Evolutionary conservation across 2,329 filamentous ascomycete genomes (phyloP).

Genomic region (Microdochium nivale): DNA sequence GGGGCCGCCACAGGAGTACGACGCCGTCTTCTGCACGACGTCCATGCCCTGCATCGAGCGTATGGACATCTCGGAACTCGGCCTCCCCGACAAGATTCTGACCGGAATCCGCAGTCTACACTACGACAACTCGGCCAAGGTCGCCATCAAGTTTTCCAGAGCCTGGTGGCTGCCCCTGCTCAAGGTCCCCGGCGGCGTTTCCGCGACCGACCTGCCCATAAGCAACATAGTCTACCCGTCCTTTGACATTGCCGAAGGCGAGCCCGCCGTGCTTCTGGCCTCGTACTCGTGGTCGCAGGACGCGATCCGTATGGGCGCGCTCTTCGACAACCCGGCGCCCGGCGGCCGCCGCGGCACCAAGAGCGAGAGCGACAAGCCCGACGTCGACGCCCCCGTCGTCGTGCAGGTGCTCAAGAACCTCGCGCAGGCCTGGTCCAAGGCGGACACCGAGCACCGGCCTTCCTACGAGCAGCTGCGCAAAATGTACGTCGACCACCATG

Average conservation of each 20-base stretch:
- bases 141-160: conserved; percentile 23
- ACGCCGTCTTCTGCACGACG: conserved; percentile 21
- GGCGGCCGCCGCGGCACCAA: conserved; percentile 10
- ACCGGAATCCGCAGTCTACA: conserved; percentile 19
- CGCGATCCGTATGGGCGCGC: conserved; percentile 19
- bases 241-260: conserved; percentile 19
- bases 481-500: conserved; percentile 14
- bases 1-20: conserved; percentile 7
- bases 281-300: conserved; percentile 28
- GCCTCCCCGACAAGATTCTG: conserved; percentile 14
- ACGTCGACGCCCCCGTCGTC: conserved; percentile 1
- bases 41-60: conserved; percentile 17
- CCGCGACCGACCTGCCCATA: conserved; percentile 20
- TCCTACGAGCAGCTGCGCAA: background rate
- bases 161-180: conserved; percentile 21
- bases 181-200: conserved; percentile 19
- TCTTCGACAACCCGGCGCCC: conserved; percentile 9
- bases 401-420: conserved; percentile 1
- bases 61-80: conserved; percentile 16
- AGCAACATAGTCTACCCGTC: conserved; percentile 26
- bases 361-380: too few relatives aligned
- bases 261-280: conserved; percentile 22
- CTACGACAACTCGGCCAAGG: conserved; percentile 22
- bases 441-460: background rate
- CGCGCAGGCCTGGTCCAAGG: background rate